Evolutionary conservation across 2,329 filamentous ascomycete species (phyloP).

Genomic region (Didymella pomorum): DNA sequence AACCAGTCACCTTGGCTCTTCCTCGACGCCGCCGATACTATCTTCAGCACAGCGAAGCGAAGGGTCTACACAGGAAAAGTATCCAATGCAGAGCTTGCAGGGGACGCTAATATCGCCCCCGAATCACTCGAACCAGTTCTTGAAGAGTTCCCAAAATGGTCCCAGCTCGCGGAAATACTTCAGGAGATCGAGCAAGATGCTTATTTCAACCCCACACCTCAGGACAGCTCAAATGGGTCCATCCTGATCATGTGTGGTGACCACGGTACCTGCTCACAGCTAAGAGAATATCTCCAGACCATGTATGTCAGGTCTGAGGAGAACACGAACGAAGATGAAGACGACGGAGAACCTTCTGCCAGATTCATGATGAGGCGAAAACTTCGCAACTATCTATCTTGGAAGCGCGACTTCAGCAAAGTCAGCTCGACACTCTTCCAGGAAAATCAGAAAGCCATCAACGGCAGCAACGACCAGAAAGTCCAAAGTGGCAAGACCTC

Average conservation of each 20-base stretch:
- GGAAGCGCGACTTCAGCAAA: conserved; percentile 89
- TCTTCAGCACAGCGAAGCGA: conserved; percentile 88
- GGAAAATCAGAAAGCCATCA: conserved; percentile 80
- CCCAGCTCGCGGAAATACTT: conserved; percentile 83
- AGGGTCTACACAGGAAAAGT: conserved; percentile 83
- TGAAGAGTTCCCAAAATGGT: conserved; percentile 96
- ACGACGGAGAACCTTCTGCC: conserved; percentile 70
- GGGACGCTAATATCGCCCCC: conserved; percentile 57
- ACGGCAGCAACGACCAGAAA: conserved; percentile 68
- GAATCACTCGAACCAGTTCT: conserved; percentile 79
- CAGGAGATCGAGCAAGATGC: conserved; percentile 92
- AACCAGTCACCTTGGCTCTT: conserved; percentile 96
- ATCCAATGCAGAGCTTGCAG: conserved; percentile 62
- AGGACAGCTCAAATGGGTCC: conserved; percentile 87
- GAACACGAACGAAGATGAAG: conserved; percentile 56
- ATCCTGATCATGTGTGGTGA: conserved; percentile 97
- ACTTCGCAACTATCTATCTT: conserved; percentile 83
- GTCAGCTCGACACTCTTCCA: conserved; percentile 81
- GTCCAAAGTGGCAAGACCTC: conserved; percentile 55
- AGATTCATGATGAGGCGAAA: conserved; percentile 90
- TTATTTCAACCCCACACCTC: conserved; percentile 79
- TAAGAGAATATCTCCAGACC: conserved; percentile 88
- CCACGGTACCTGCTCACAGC: conserved; percentile 81
- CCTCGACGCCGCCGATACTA: conserved; percentile 90
- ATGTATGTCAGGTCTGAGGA: conserved; percentile 76